Evolutionary conservation across 345 rosid genomes (phyloP).

Genomic region (Dipteronia sinensis): DNA sequence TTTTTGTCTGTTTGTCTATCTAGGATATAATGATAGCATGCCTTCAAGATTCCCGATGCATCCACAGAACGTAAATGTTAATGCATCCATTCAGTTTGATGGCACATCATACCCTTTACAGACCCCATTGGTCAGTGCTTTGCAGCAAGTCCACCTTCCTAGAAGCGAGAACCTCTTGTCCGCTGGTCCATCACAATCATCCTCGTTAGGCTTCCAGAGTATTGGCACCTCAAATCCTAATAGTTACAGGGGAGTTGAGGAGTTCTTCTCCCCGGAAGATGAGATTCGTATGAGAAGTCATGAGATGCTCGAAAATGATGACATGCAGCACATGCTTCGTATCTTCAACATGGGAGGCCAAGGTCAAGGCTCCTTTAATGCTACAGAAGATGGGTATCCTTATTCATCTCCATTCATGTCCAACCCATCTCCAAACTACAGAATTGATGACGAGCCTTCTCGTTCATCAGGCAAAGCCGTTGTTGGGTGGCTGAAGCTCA

Average conservation of each 20-base stretch:
- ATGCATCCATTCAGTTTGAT: conserved; percentile 49
- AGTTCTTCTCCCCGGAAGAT: conserved; percentile 74
- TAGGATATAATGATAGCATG: conserved; percentile 53
- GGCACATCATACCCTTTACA: conserved; percentile 53
- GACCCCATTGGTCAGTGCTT: conserved; percentile 32
- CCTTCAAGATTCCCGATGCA: conserved; percentile 48
- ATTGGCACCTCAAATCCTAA: conserved; percentile 42
- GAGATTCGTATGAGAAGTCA: conserved; percentile 78
- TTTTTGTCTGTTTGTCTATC: not conserved
- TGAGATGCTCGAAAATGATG: conserved; percentile 89
- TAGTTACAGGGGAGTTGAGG: conserved; percentile 57
- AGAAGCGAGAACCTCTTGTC: conserved; percentile 40
- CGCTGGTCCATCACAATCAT: conserved; percentile 43
- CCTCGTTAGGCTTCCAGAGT: conserved; percentile 42
- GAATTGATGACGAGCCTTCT: conserved; percentile 49
- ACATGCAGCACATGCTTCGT: conserved; percentile 86
- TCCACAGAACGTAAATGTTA: conserved; percentile 49
- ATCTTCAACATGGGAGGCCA: conserved; percentile 71
- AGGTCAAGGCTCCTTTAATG: conserved; percentile 35
- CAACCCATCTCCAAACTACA: conserved; percentile 45
- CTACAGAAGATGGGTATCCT: conserved; percentile 52
- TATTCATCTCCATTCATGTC: conserved; percentile 45
- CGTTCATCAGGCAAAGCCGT: conserved; percentile 83
- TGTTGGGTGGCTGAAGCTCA: conserved; percentile 95
- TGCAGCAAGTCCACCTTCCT: conserved; percentile 41